phyloP scores from a whole-genome alignment of 768 basidiomycete genomes.

The Lactarius deliciosus region DNA sequence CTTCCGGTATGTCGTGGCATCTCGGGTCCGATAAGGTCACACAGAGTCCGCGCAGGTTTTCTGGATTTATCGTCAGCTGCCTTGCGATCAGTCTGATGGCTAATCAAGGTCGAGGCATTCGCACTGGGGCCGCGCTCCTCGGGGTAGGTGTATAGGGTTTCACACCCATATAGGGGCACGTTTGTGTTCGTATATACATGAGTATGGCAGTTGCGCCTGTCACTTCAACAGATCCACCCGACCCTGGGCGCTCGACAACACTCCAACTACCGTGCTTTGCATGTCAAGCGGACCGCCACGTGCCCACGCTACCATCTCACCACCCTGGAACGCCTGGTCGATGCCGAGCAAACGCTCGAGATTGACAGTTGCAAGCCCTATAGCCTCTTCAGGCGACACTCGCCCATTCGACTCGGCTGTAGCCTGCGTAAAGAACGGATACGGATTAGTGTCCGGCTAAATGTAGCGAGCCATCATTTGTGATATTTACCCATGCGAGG shows the following conservation, averaged over 20 bases:
- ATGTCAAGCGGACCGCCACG: constrained; percentile 39
- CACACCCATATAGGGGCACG: not conserved
- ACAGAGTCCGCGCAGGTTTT: constrained; percentile 50
- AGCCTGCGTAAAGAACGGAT: constrained; percentile 35
- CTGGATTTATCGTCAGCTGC: constrained; percentile 81
- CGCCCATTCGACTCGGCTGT: constrained; percentile 41
- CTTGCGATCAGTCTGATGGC: constrained; percentile 75
- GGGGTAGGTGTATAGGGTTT: constrained; percentile 50
- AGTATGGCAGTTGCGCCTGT: not conserved
- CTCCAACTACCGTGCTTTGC: constrained; percentile 38
- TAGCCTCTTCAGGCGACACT: constrained; percentile 38
- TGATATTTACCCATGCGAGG: constrained; percentile 39
- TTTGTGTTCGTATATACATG: constrained; percentile 8
- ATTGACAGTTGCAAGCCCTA: constrained; percentile 43
- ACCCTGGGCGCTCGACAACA: constrained; percentile 36
- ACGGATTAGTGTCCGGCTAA: not conserved
- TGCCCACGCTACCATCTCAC: constrained; percentile 37
- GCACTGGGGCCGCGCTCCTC: constrained; percentile 61
- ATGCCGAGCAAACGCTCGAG: constrained; percentile 46
- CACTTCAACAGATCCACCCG: constrained; percentile 34
- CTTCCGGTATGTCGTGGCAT: constrained; percentile 57
- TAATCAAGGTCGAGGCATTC: constrained; percentile 67
- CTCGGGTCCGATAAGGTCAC: constrained; percentile 5
- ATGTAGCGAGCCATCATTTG: not conserved
- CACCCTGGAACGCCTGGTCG: constrained; percentile 26